Evolutionary conservation across 1,284 basidiomycete species (phyloP).

Genomic region (Irpex lacteus): DNA sequence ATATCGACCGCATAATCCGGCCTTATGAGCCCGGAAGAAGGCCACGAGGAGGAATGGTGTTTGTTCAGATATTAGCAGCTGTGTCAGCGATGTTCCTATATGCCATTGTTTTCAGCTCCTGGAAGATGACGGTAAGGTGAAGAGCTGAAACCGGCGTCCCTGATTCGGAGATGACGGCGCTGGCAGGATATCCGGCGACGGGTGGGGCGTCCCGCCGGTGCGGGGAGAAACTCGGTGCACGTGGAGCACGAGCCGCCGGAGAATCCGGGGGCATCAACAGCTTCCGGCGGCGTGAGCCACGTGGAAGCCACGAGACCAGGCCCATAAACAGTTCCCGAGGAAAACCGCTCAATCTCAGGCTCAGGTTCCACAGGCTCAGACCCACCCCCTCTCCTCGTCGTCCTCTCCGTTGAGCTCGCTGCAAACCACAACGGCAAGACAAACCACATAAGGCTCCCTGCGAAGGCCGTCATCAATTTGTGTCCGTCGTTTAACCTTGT

Average conservation of each 20-base stretch:
- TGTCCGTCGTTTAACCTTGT: background rate
- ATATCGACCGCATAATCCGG: too few relatives aligned
- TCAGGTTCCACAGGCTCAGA: background rate
- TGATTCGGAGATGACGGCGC: too few relatives aligned
- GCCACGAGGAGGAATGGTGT: too few relatives aligned
- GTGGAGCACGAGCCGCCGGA: background rate
- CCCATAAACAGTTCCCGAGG: slow-evolving; percentile 8
- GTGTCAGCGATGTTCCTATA: too few relatives aligned
- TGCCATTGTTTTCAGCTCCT: too few relatives aligned
- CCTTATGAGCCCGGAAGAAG: too few relatives aligned
- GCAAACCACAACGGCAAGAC: background rate
- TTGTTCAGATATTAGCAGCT: too few relatives aligned
- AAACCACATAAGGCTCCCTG: background rate
- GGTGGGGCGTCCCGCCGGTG: too few relatives aligned
- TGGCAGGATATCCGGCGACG: too few relatives aligned
- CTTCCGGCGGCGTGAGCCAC: background rate
- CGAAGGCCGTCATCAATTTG: background rate
- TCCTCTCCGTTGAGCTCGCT: background rate
- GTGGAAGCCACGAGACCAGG: slow-evolving; percentile 13
- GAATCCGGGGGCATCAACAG: background rate
- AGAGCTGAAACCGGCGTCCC: too few relatives aligned
- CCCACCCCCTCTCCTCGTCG: slow-evolving; percentile 1
- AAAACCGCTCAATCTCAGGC: slow-evolving; percentile 3
- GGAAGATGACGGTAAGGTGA: too few relatives aligned
- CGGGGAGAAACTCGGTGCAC: background rate